Evolutionary conservation across 768 basidiomycete species (phyloP).

Genomic region (Suillus subluteus): DNA sequence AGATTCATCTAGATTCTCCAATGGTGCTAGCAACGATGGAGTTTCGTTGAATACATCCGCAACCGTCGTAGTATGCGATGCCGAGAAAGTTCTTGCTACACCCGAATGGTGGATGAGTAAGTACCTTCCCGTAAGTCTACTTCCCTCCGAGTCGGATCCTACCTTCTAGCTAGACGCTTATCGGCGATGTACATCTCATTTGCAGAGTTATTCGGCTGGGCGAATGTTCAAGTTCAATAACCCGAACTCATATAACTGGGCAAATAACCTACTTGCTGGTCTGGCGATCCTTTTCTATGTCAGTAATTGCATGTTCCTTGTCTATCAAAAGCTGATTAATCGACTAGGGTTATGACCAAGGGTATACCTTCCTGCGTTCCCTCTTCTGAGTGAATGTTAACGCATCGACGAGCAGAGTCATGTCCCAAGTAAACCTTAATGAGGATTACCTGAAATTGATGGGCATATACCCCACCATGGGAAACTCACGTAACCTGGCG

Average conservation of each 20-base stretch:
- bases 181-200: neutral
- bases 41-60: neutral
- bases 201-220: constrained; percentile 7
- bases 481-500: constrained; percentile 14
- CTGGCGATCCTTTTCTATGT: constrained; percentile 13
- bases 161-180: neutral
- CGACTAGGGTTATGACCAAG: constrained; percentile 11
- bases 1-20: neutral
- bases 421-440: constrained; percentile 15
- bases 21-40: neutral
- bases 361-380: constrained; percentile 3
- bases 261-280: constrained; percentile 11
- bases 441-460: constrained; percentile 11
- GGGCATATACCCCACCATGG: constrained; percentile 14
- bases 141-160: neutral
- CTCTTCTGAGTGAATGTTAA: neutral
- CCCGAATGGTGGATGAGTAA: constrained; percentile 15
- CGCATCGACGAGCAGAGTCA: constrained; percentile 2
- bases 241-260: constrained; percentile 13
- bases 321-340: neutral
- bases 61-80: neutral
- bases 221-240: constrained; percentile 12
- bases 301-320: neutral
- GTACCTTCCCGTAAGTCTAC: constrained; percentile 11
- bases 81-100: constrained; percentile 4